Conservation (phyloP, 352 stramenopile genomes). For the Thraustotheca clavata region DNA sequence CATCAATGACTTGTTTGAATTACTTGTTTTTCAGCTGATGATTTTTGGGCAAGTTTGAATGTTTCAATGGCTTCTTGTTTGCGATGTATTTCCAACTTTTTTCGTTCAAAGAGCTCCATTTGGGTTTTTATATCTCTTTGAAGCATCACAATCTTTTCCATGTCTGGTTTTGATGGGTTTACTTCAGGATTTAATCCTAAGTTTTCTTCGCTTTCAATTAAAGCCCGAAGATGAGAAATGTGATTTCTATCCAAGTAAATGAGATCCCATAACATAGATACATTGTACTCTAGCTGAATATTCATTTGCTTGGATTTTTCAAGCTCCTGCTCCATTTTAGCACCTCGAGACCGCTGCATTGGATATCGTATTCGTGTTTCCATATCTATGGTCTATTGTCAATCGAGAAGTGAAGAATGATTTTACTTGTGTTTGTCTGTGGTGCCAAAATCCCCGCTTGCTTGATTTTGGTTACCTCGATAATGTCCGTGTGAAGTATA, state of each 20-base stretch:
- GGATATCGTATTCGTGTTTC: slow-evolving; percentile 29
- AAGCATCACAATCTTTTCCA: slow-evolving; percentile 28
- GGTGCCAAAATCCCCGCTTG: slow-evolving; percentile 53
- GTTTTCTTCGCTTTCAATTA: neutral
- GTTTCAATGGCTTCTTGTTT: slow-evolving; percentile 62
- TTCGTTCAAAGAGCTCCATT: slow-evolving; percentile 38
- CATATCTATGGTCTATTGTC: slow-evolving; percentile 13
- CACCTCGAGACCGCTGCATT: slow-evolving; percentile 47
- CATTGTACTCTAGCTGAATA: slow-evolving; percentile 16
- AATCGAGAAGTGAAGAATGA: slow-evolving; percentile 23
- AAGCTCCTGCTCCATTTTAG: slow-evolving; percentile 62
- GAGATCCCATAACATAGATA: slow-evolving; percentile 27
- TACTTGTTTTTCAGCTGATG: slow-evolving; percentile 32
- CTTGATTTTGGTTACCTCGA: slow-evolving; percentile 27
- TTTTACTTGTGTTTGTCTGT: slow-evolving; percentile 60
- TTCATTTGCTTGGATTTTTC: slow-evolving; percentile 38
- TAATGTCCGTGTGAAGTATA: neutral
- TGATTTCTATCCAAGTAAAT: slow-evolving; percentile 54
- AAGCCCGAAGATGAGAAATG: slow-evolving; percentile 22
- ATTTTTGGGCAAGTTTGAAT: slow-evolving; percentile 60
- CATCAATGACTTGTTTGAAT: neutral
- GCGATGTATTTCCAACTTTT: slow-evolving; percentile 42
- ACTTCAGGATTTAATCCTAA: neutral
- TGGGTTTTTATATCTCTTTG: slow-evolving; percentile 45
- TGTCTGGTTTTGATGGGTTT: neutral